A percentile compares a stretch with the other conserved stretches of the same genome.
These are phyloP conservation scores for Annulohypoxylon stygium DNA, from an alignment of 495 filamentous ascomycete species.

Conservation along the genomic window DNA sequence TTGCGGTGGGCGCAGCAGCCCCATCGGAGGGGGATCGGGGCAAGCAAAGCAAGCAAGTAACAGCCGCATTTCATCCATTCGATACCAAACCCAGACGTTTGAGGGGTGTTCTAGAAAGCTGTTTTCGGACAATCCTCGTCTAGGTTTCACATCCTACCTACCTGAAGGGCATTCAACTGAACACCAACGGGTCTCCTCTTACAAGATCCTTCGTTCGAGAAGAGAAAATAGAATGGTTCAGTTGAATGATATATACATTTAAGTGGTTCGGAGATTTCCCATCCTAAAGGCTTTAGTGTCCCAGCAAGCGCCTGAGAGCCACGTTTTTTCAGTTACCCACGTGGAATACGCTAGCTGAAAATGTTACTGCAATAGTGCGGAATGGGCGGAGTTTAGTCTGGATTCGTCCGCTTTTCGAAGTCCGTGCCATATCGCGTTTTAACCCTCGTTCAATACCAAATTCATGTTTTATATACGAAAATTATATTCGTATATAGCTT, in stretches of 20 bases:
- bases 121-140: slow-evolving; percentile 31
- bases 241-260: background rate
- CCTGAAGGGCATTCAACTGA: background rate
- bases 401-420: background rate
- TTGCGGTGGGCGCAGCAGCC: slow-evolving; percentile 30
- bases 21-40: slow-evolving; percentile 13
- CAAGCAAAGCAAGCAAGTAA: slow-evolving; percentile 12
- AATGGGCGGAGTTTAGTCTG: background rate
- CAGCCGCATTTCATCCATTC: slow-evolving; percentile 32
- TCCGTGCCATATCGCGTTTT: background rate
- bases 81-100: background rate
- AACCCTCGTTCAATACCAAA: background rate
- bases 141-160: slow-evolving; percentile 32
- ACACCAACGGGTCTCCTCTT: slow-evolving; percentile 9
- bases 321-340: slow-evolving; percentile 14
- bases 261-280: slow-evolving; percentile 12
- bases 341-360: background rate
- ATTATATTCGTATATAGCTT: background rate
- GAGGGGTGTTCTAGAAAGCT: slow-evolving; percentile 16
- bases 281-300: slow-evolving; percentile 1
- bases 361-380: background rate
- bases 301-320: slow-evolving; percentile 6
- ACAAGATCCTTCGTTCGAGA: slow-evolving; percentile 16
- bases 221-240: slow-evolving; percentile 4
- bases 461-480: background rate